Conservation (phyloP, 352 stramenopile genomes). For the Phytopythium delawarense region DNA sequence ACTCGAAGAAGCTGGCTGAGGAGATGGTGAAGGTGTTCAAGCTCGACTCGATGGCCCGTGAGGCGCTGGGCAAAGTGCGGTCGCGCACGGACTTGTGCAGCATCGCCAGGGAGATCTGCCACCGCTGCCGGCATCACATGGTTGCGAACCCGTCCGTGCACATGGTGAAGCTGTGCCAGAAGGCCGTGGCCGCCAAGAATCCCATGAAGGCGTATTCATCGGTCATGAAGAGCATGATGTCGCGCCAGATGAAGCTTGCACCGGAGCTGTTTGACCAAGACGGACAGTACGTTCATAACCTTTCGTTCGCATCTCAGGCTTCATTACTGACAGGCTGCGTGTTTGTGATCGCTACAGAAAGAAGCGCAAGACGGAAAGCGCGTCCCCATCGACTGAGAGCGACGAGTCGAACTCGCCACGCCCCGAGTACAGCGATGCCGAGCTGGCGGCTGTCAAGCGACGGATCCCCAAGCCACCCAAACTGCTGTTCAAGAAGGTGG, state of each 20-base stretch:
- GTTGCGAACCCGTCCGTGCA: conserved; percentile 81
- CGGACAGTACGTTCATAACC: conserved; percentile 50
- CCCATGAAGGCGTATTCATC: conserved; percentile 81
- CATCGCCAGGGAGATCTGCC: conserved; percentile 73
- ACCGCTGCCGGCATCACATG: conserved; percentile 76
- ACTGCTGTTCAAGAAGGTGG: conserved; percentile 82
- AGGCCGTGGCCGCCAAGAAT: conserved; percentile 62
- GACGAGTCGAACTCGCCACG: conserved; percentile 63
- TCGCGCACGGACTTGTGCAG: conserved; percentile 55
- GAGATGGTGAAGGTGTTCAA: conserved; percentile 75
- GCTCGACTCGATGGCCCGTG: conserved; percentile 73
- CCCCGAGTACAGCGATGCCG: conserved; percentile 72
- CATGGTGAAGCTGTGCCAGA: conserved; percentile 77
- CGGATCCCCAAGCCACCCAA: conserved; percentile 82
- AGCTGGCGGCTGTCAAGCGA: conserved; percentile 74
- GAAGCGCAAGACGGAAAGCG: conserved; percentile 65
- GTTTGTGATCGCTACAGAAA: conserved; percentile 37
- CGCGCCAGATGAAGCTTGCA: conserved; percentile 79
- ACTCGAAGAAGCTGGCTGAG: conserved; percentile 41
- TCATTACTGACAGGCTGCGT: conserved; percentile 13
- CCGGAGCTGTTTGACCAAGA: conserved; percentile 56
- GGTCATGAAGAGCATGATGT: conserved; percentile 86
- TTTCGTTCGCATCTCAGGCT: neutral
- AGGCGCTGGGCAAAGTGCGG: conserved; percentile 64
- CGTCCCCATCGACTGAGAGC: conserved; percentile 56